phyloP scores from a whole-genome alignment of 225 moss, liverwort and hornwort species.

The Takakia lepidozioides region DNA sequence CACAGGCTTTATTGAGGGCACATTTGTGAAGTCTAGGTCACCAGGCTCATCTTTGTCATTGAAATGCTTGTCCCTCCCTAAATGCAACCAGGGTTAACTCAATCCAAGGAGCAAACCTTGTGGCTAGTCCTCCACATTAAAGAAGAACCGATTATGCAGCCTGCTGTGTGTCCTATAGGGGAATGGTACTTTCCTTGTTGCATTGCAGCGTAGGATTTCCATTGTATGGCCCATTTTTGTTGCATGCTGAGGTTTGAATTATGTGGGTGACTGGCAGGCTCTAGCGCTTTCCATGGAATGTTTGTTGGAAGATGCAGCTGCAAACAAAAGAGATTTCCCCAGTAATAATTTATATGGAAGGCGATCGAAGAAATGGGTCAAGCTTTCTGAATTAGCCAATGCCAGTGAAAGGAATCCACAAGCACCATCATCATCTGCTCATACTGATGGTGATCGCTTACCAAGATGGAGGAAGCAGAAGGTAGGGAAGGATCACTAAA shows the following conservation, averaged over 20 bases:
- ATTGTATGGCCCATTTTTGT: background rate
- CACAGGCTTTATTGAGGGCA: background rate
- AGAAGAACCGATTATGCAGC: no score
- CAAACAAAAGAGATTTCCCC: no score
- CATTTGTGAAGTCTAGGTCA: no score
- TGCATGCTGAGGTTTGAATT: background rate
- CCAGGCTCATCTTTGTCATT: no score
- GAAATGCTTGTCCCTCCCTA: no score
- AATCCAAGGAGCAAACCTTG: no score
- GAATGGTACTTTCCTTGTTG: no score
- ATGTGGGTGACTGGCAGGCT: slow-evolving; percentile 18
- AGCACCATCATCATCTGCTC: slow-evolving; percentile 5
- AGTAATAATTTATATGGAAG: no score
- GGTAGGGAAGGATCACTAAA: slow-evolving; percentile 32
- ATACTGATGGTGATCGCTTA: slow-evolving; percentile 11
- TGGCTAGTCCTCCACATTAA: no score
- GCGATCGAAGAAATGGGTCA: slow-evolving; percentile 13
- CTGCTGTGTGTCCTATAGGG: no score
- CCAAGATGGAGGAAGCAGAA: slow-evolving; percentile 31
- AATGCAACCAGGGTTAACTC: no score
- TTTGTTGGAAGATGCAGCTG: slow-evolving; percentile 10
- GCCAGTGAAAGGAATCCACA: slow-evolving; percentile 16
- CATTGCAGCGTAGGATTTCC: no score
- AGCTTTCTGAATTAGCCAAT: slow-evolving; percentile 10
- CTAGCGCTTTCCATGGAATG: slow-evolving; percentile 36